phyloP scores from a whole-genome alignment of 2,329 filamentous ascomycete genomes.

The Xenoacremonium recifei region DNA sequence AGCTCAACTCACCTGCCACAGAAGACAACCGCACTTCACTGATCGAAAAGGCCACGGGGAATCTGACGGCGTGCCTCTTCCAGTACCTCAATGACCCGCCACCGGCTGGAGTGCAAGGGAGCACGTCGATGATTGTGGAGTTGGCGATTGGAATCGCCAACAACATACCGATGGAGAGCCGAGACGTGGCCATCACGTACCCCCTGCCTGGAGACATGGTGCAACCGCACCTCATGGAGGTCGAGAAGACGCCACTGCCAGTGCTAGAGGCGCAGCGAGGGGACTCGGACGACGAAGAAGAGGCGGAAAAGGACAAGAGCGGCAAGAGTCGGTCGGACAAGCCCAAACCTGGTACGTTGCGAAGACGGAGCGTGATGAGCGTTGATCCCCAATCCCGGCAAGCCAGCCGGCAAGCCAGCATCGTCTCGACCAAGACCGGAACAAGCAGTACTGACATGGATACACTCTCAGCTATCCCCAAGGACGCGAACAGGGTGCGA shows the following conservation, averaged over 20 bases:
- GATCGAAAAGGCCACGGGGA: slow-evolving; percentile 66
- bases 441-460: slow-evolving; percentile 40
- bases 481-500: slow-evolving; percentile 59
- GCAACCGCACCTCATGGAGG: slow-evolving; percentile 75
- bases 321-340: slow-evolving; percentile 42
- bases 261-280: slow-evolving; percentile 50
- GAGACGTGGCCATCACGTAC: slow-evolving; percentile 86
- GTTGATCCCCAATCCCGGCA: slow-evolving; percentile 9
- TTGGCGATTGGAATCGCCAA: slow-evolving; percentile 81
- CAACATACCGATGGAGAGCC: slow-evolving; percentile 85
- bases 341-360: slow-evolving; percentile 47
- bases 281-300: slow-evolving; percentile 41
- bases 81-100: slow-evolving; percentile 75
- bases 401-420: slow-evolving; percentile 14
- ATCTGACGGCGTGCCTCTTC: slow-evolving; percentile 67
- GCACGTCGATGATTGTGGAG: slow-evolving; percentile 89
- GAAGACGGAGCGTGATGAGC: slow-evolving; percentile 14
- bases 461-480: slow-evolving; percentile 36
- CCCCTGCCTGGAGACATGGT: slow-evolving; percentile 74
- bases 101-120: slow-evolving; percentile 79
- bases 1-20: slow-evolving; percentile 64
- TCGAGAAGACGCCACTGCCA: slow-evolving; percentile 71
- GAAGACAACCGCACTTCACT: slow-evolving; percentile 66
- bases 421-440: slow-evolving; percentile 27
- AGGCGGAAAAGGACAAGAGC: slow-evolving; percentile 43